Evolutionary conservation across 768 basidiomycete species (phyloP).

Genomic region (Trametes cinnabarina): DNA sequence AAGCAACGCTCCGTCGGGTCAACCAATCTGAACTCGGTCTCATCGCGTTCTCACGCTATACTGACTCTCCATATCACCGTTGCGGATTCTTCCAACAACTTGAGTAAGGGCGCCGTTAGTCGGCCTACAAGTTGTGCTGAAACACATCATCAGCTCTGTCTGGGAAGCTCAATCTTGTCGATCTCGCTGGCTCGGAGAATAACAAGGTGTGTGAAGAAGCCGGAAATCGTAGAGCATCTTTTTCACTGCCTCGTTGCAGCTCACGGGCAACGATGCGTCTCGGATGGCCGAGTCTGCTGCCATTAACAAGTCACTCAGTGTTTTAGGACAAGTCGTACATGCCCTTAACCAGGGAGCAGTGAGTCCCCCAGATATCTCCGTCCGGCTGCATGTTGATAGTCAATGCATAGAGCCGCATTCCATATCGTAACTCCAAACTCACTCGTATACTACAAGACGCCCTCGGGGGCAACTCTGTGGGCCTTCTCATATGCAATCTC

Average conservation of each 20-base stretch:
- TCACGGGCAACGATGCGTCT: conserved; percentile 83
- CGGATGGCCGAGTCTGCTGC: conserved; percentile 87
- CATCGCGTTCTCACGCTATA: conserved; percentile 87
- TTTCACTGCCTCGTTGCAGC: conserved; percentile 31
- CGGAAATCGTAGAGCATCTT: too few relatives aligned
- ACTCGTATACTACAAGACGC: conserved; percentile 90
- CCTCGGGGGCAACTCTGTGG: conserved; percentile 76
- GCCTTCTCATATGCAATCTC: conserved; percentile 82
- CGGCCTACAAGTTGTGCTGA: background rate
- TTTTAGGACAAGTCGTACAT: conserved; percentile 85
- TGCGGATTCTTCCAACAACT: conserved; percentile 50
- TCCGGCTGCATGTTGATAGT: conserved; percentile 1
- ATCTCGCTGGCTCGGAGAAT: conserved; percentile 89
- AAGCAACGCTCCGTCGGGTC: conserved; percentile 81
- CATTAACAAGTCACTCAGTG: conserved; percentile 87
- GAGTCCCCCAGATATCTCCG: conserved; percentile 22
- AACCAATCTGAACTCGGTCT: conserved; percentile 80
- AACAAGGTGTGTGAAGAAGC: conserved; percentile 72
- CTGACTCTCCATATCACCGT: conserved; percentile 70
- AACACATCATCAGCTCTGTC: conserved; percentile 46
- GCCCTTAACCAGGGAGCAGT: conserved; percentile 74
- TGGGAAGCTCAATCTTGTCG: conserved; percentile 84
- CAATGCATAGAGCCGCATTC: conserved; percentile 61
- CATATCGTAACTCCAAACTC: conserved; percentile 87
- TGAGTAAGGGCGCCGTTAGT: conserved; percentile 41